Percentiles rank a stretch among this genome's conserved stretches.
phyloP scores from a whole-genome alignment of 208 protist species.

The Trypanosoma lewisi region DNA sequence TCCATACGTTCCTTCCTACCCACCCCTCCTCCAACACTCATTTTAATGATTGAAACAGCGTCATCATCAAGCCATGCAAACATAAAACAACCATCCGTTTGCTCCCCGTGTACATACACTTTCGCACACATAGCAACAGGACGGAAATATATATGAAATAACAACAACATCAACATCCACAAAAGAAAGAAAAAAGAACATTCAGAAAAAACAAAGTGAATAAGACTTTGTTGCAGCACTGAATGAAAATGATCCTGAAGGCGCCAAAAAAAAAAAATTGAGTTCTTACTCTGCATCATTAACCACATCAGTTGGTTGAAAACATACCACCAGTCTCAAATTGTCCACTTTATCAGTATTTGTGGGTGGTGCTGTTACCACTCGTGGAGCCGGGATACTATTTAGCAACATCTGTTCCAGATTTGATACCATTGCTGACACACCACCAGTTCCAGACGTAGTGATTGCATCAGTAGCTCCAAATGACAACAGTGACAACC shows the following conservation, averaged over 20 bases:
- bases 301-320: slow-evolving; percentile 1
- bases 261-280: neutral
- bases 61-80: no score
- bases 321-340: slow-evolving; percentile 23
- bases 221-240: no score
- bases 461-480: neutral
- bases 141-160: no score
- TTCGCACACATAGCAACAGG: no score
- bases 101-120: neutral
- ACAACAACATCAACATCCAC: no score
- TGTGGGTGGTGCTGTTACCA: slow-evolving; percentile 12
- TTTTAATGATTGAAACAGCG: no score
- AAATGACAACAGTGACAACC: neutral
- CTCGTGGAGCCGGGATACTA: slow-evolving; percentile 18
- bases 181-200: slow-evolving; percentile 1
- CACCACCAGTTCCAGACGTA: neutral
- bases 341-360: slow-evolving; percentile 31
- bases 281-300: neutral
- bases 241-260: neutral
- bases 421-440: neutral
- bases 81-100: no score
- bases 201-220: neutral
- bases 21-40: no score
- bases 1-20: no score
- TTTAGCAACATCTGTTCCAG: slow-evolving; percentile 22